phyloP scores from a whole-genome alignment of 768 basidiomycete genomes.

The Agaricus subrufescens region DNA sequence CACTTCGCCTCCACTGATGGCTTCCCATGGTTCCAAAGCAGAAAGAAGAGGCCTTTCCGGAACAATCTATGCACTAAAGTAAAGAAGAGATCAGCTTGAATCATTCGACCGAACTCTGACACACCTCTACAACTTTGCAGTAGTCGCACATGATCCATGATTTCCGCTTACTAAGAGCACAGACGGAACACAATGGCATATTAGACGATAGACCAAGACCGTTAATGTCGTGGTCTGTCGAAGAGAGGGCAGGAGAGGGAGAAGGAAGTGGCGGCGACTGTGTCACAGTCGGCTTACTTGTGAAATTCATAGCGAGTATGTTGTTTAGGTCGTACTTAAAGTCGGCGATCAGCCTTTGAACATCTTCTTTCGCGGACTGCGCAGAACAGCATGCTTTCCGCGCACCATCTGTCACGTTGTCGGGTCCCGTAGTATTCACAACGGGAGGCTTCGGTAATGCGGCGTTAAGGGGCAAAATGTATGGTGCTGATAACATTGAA shows the following conservation, averaged over 20 bases:
- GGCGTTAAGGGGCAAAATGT: slow-evolving; percentile 30
- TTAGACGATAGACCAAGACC: not conserved
- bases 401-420: slow-evolving; percentile 12
- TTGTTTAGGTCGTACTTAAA: slow-evolving; percentile 16
- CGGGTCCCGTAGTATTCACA: slow-evolving; percentile 13
- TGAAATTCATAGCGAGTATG: slow-evolving; percentile 5
- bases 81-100: not conserved
- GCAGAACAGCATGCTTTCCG: slow-evolving; percentile 13
- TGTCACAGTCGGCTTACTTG: not conserved
- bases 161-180: slow-evolving; percentile 24
- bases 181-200: slow-evolving; percentile 25
- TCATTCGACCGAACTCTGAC: slow-evolving; percentile 10
- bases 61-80: slow-evolving; percentile 2
- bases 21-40: slow-evolving; percentile 5
- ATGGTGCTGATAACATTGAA: slow-evolving; percentile 20
- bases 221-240: slow-evolving; percentile 8
- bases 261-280: slow-evolving; percentile 8
- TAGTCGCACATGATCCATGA: slow-evolving; percentile 32
- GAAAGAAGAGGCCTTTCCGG: not conserved
- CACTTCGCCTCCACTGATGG: slow-evolving; percentile 1
- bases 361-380: slow-evolving; percentile 18
- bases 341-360: slow-evolving; percentile 16
- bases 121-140: slow-evolving; percentile 32
- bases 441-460: slow-evolving; percentile 24
- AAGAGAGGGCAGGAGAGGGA: not conserved